Evolutionary conservation across 805 yeast genomes (phyloP).

Genomic region (Yueomyces sinensis): DNA sequence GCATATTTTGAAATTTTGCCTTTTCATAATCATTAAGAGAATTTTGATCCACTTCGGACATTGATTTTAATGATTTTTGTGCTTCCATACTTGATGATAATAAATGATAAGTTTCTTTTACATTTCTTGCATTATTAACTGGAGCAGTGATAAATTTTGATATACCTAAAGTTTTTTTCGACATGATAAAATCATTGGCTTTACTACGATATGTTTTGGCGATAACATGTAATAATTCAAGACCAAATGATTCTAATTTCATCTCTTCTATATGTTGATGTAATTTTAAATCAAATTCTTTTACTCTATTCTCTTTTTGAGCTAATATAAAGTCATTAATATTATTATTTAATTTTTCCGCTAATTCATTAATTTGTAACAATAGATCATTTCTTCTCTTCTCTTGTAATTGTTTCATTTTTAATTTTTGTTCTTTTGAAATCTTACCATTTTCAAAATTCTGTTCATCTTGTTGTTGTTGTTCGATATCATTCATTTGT

Average conservation of each 20-base stretch:
- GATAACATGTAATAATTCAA: conserved; percentile 68
- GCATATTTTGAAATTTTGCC: conserved; percentile 63
- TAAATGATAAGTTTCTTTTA: conserved; percentile 69
- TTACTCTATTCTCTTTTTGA: conserved; percentile 32
- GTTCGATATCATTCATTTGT: conserved; percentile 36
- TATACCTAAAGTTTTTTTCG: conserved; percentile 71
- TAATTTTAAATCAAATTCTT: conserved; percentile 35
- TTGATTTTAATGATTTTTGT: conserved; percentile 56
- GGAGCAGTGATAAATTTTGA: conserved; percentile 68
- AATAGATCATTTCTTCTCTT: conserved; percentile 36
- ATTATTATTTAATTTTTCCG: conserved; percentile 32
- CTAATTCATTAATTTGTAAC: conserved; percentile 34
- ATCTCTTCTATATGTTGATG: conserved; percentile 54
- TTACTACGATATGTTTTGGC: conserved; percentile 64
- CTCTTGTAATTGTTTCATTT: conserved; percentile 33
- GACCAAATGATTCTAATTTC: conserved; percentile 87
- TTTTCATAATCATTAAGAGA: conserved; percentile 42
- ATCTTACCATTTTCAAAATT: conserved; percentile 14
- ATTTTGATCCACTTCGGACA: conserved; percentile 51
- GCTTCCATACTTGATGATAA: conserved; percentile 77
- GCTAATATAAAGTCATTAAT: conserved; percentile 34
- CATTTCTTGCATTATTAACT: conserved; percentile 68
- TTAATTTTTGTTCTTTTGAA: conserved; percentile 31
- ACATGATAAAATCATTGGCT: conserved; percentile 54
- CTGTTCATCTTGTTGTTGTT: conserved; percentile 12